phyloP scores from a whole-genome alignment of 1,139 yeast genomes.

The Debaryomyces udenii region DNA sequence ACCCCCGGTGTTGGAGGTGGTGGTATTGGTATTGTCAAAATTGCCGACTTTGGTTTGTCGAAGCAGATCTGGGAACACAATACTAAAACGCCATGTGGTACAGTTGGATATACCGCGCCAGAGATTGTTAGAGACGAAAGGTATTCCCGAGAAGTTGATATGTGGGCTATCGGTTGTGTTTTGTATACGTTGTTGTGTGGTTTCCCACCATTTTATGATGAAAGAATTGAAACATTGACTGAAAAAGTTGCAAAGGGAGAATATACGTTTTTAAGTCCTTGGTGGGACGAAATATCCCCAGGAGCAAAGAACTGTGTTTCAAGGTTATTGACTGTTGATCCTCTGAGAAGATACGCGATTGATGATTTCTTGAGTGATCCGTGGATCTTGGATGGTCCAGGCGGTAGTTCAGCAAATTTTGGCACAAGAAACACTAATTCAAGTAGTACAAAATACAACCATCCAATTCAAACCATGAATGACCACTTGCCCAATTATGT shows the following conservation, averaged over 20 bases:
- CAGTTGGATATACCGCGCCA: conserved; percentile 66
- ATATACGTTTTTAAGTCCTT: conserved; percentile 58
- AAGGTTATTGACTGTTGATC: conserved; percentile 80
- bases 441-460: conserved; percentile 9
- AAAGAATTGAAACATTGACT: conserved; percentile 56
- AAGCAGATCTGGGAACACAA: conserved; percentile 60
- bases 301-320: conserved; percentile 69
- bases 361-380: conserved; percentile 82
- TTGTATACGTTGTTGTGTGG: conserved; percentile 63
- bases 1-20: conserved; percentile 53
- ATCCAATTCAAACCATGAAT: conserved; percentile 31
- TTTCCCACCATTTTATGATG: conserved; percentile 65
- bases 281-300: conserved; percentile 64
- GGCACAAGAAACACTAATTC: conserved; percentile 12
- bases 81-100: conserved; percentile 66
- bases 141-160: conserved; percentile 62
- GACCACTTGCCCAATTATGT: conserved; percentile 21
- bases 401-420: conserved; percentile 15
- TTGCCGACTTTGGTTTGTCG: conserved; percentile 62
- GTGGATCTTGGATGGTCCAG: conserved; percentile 56
- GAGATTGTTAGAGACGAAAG: conserved; percentile 61
- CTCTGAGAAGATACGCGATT: conserved; percentile 72
- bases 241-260: conserved; percentile 63
- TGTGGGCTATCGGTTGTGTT: conserved; percentile 69
- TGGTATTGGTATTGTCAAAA: conserved; percentile 52